Conservation (phyloP, 805 yeast species). For the Candida namnaoensis region DNA sequence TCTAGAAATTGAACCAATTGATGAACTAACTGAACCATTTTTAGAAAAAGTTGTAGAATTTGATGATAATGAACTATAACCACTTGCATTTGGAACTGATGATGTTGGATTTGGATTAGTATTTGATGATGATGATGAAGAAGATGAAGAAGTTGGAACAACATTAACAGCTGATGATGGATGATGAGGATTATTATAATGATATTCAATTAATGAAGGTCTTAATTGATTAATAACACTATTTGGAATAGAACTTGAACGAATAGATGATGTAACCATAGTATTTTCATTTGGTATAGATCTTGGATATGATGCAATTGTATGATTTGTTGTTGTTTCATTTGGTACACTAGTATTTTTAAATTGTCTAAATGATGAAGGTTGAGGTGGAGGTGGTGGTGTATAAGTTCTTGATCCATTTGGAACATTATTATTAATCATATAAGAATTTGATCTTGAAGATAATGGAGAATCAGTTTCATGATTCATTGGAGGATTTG, state of each 20-base stretch:
- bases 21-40: not conserved
- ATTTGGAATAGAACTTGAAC: slow-evolving; percentile 8
- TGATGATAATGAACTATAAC: not conserved
- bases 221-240: slow-evolving; percentile 13
- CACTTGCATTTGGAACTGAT: no score
- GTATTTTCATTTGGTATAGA: not conserved
- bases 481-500: slow-evolving; percentile 2
- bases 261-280: not conserved
- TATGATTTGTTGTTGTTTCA: not conserved
- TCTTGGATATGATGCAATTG: not conserved
- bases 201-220: slow-evolving; percentile 15
- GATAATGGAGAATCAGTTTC: not conserved
- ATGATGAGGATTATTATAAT: not conserved
- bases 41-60: not conserved
- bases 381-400: no score
- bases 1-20: not conserved
- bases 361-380: no score
- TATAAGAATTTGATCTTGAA: not conserved
- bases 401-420: slow-evolving; percentile 10
- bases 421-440: no score
- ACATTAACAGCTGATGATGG: no score
- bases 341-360: not conserved
- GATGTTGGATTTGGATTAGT: no score
- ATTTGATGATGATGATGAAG: slow-evolving; percentile 13
- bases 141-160: slow-evolving; percentile 9